A percentile compares a stretch with the other conserved stretches of the same genome.
phyloP scores from a whole-genome alignment of 495 filamentous ascomycete species.

The Daldinia decipiens region DNA sequence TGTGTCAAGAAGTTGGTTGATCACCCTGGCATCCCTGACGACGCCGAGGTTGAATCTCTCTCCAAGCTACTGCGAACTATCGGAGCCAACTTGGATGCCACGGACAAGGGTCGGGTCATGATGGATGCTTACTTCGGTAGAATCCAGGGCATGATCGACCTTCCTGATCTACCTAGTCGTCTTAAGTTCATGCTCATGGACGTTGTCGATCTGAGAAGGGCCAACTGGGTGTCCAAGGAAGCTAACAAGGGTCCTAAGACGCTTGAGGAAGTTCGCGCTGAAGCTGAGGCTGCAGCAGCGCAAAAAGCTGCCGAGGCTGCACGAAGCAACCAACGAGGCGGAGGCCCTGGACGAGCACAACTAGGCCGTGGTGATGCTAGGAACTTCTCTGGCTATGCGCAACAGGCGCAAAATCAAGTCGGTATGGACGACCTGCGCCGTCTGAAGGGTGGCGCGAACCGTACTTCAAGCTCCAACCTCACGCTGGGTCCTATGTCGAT shows the following conservation, averaged over 20 bases:
- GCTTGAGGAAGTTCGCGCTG: constrained; percentile 86
- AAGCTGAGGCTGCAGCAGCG: constrained; percentile 78
- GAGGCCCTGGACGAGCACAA: constrained; percentile 64
- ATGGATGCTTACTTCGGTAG: constrained; percentile 95
- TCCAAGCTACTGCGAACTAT: constrained; percentile 92
- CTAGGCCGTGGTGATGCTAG: constrained; percentile 88
- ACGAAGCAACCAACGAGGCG: constrained; percentile 69
- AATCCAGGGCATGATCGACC: constrained; percentile 81
- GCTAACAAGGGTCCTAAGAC: constrained; percentile 95
- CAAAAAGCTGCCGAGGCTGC: constrained; percentile 70
- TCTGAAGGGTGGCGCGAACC: constrained; percentile 68
- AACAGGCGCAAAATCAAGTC: constrained; percentile 77
- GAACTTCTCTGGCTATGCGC: constrained; percentile 74
- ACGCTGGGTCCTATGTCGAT: constrained; percentile 83
- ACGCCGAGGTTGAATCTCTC: constrained; percentile 94
- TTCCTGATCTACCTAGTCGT: constrained; percentile 82
- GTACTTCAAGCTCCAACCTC: constrained; percentile 66
- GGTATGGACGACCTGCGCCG: constrained; percentile 89
- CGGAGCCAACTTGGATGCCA: constrained; percentile 81
- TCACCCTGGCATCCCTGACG: constrained; percentile 91
- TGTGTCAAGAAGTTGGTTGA: constrained; percentile 97
- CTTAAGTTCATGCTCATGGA: constrained; percentile 97
- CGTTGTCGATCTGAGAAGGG: constrained; percentile 80
- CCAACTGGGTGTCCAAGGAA: constrained; percentile 85
- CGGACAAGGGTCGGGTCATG: constrained; percentile 80